Evolutionary conservation across 305 asterid genomes (phyloP).

Genomic region (Stenogyne calaminthoides): DNA sequence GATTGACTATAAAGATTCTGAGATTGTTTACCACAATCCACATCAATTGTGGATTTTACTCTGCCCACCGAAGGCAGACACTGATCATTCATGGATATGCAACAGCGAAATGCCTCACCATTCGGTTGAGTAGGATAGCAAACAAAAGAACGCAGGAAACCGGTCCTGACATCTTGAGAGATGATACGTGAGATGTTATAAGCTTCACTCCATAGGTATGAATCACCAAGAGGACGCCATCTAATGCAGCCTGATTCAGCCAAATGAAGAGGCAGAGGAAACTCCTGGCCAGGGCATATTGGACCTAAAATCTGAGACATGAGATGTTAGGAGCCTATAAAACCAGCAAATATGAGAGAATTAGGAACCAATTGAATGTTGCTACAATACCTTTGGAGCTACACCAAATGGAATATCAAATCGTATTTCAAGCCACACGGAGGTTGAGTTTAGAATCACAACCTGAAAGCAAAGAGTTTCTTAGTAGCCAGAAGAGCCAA

Average conservation of each 20-base stretch:
- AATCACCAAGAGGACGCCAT: constrained; percentile 94
- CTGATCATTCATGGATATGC: constrained; percentile 71
- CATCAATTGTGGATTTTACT: constrained; percentile 41
- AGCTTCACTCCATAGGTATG: constrained; percentile 95
- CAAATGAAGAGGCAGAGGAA: constrained; percentile 96
- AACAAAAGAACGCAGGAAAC: constrained; percentile 79
- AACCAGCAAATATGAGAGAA: constrained; percentile 25
- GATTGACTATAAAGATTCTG: constrained; percentile 38
- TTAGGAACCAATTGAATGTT: constrained; percentile 16
- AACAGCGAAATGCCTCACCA: constrained; percentile 95
- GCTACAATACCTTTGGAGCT: constrained; percentile 78
- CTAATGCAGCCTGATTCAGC: constrained; percentile 92
- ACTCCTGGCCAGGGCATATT: constrained; percentile 89
- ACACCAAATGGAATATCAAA: constrained; percentile 97
- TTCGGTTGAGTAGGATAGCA: constrained; percentile 98
- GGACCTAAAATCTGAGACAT: constrained; percentile 86
- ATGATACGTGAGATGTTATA: constrained; percentile 79
- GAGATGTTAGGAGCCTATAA: constrained; percentile 31
- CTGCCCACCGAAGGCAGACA: constrained; percentile 64
- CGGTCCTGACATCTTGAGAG: constrained; percentile 71
- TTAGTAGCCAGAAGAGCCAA: constrained; percentile 32
- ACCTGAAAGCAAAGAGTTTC: constrained; percentile 59
- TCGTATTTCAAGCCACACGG: constrained; percentile 82
- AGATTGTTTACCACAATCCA: constrained; percentile 42
- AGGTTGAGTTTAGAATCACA: constrained; percentile 76